phyloP scores from a whole-genome alignment of 2,329 filamentous ascomycete species.

The Aspergillus novofumigatus region DNA sequence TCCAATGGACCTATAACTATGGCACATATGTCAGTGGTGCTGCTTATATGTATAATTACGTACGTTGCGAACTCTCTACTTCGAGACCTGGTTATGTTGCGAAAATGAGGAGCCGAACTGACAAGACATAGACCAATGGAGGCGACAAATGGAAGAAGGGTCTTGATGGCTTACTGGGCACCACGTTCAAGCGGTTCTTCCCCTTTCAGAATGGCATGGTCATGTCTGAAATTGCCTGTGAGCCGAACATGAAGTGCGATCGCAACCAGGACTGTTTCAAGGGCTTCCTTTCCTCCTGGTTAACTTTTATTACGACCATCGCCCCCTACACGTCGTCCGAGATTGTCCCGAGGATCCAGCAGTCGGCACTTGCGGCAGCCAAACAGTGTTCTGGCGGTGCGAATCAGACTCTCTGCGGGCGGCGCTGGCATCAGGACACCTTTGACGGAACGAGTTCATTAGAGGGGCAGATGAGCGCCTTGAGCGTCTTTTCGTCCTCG shows the following conservation, averaged over 20 bases:
- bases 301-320: slow-evolving; percentile 58
- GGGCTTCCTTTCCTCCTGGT: slow-evolving; percentile 65
- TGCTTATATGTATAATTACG: slow-evolving; percentile 54
- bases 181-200: slow-evolving; percentile 51
- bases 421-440: slow-evolving; percentile 37
- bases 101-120: slow-evolving; percentile 1
- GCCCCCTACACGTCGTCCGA: slow-evolving; percentile 54
- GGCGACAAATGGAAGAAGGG: slow-evolving; percentile 53
- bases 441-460: slow-evolving; percentile 35
- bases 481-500: slow-evolving; percentile 32
- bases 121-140: slow-evolving; percentile 34
- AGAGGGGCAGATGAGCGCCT: slow-evolving; percentile 41
- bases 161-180: slow-evolving; percentile 54
- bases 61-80: slow-evolving; percentile 21
- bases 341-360: slow-evolving; percentile 57
- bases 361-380: slow-evolving; percentile 58
- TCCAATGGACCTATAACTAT: slow-evolving; percentile 57
- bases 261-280: slow-evolving; percentile 72
- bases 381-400: slow-evolving; percentile 59
- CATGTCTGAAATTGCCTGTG: slow-evolving; percentile 66
- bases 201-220: slow-evolving; percentile 46
- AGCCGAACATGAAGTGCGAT: slow-evolving; percentile 58
- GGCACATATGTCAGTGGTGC: slow-evolving; percentile 55
- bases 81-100: slow-evolving; percentile 6
- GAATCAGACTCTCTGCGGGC: slow-evolving; percentile 55